Evolutionary conservation across 1,284 basidiomycete genomes (phyloP), one percentile per base, ranked within the genome.

Genomic region (Boletus semigastroideus): DNA sequence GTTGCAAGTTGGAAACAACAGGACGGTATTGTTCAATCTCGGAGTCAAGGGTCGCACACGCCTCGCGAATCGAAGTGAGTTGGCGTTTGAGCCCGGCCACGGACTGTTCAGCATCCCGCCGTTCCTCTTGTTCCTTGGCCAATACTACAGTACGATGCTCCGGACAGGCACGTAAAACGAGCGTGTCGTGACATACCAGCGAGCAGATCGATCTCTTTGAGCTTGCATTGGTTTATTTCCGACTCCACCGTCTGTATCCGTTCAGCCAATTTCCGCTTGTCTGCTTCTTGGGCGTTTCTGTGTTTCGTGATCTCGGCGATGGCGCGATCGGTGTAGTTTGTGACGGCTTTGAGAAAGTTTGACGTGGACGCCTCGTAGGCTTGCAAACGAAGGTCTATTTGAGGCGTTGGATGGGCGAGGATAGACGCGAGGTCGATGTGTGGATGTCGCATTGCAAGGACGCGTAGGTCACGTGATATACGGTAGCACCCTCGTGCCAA

Each of bases 21-120:
- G 76, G 78, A 12, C 80, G 78, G 52, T 84, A 83, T 51, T 87
- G 84, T 54, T 88, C 83, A 42, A 88, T 84, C 61, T 91, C 87
- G 0, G 75, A 72, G 51, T 88, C 84, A 14, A 86, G 73, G 9
- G 78, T 68, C 1, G 76, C 66, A 55, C 75, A 78, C 53, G 79
- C 79, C 54, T 90, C 86, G 46, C 78, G 76, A 16, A 86, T 70
- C 0, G 78, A 72, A 1, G 77, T 71, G 9, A 88, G 72, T 59
- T 87, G 86, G 16, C 86, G 78, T 55, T 82, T 82, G 51, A 87
- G 78, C 0, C 76, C 73, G 9, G 82, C 74, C 1, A 86, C 76
- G 1, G 80, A 77, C 1, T 82, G 68, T 60, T 90, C 87, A 0
- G 81, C 78, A 47, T 87, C 85, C 56, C 84, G 85, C 42, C 78